Conservation (phyloP, 306 rosid genomes). For the Abrus pulchellus region DNA sequence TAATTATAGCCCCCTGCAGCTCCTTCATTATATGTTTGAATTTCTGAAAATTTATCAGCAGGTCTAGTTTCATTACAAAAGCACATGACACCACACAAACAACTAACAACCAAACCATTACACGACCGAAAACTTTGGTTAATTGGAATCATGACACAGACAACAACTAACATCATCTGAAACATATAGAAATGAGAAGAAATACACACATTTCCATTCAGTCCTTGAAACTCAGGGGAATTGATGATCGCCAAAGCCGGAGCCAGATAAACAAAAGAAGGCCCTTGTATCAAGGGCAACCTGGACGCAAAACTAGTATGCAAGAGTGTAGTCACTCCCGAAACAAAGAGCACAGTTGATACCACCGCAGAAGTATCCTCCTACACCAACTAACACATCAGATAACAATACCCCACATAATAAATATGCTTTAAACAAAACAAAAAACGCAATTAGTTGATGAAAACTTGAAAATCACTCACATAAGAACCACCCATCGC, state of each 20-base stretch:
- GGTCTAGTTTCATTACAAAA: slow-evolving; percentile 30
- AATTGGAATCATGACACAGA: not conserved
- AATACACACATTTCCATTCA: slow-evolving; percentile 80
- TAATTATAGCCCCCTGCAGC: slow-evolving; percentile 96
- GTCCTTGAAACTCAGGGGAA: slow-evolving; percentile 87
- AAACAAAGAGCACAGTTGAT: slow-evolving; percentile 89
- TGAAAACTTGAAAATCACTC: slow-evolving; percentile 52
- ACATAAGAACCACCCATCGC: slow-evolving; percentile 98
- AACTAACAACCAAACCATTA: slow-evolving; percentile 6
- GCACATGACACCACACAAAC: not conserved
- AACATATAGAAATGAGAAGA: slow-evolving; percentile 37
- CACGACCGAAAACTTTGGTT: not conserved
- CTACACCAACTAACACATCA: slow-evolving; percentile 75
- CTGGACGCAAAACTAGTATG: slow-evolving; percentile 90
- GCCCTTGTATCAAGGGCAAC: slow-evolving; percentile 95
- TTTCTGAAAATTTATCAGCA: slow-evolving; percentile 64
- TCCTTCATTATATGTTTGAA: slow-evolving; percentile 97
- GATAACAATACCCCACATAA: slow-evolving; percentile 51
- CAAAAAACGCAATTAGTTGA: not conserved
- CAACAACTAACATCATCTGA: slow-evolving; percentile 37
- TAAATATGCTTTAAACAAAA: slow-evolving; percentile 28
- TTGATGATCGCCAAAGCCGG: slow-evolving; percentile 90
- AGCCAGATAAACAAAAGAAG: slow-evolving; percentile 93
- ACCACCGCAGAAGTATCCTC: slow-evolving; percentile 88
- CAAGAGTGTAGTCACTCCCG: slow-evolving; percentile 89